Percentiles rank a stretch among this genome's conserved stretches.
phyloP scores from a whole-genome alignment of 2,329 filamentous ascomycete species.

The Beauveria sp. region DNA sequence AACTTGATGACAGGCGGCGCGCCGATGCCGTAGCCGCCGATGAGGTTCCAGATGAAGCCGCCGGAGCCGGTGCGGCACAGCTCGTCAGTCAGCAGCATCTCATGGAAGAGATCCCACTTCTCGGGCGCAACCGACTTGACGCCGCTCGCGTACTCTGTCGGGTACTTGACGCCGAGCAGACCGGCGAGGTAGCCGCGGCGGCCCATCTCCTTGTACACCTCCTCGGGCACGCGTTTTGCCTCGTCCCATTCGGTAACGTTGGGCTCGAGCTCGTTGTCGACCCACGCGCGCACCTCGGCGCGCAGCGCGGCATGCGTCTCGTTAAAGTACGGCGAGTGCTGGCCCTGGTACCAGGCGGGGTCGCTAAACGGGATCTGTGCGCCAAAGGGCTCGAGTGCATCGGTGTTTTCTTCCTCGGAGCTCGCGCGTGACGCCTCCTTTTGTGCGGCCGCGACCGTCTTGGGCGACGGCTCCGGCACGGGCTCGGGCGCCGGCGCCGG shows the following conservation, averaged over 20 bases:
- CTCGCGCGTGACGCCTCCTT: conserved; percentile 33
- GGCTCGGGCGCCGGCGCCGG: conserved; percentile 48
- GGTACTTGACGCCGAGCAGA: conserved; percentile 77
- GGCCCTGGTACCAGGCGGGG: conserved; percentile 90
- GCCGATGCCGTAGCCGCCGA: conserved; percentile 95
- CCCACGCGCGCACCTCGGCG: conserved; percentile 85
- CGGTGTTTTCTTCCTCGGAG: conserved; percentile 45
- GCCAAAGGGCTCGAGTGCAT: conserved; percentile 78
- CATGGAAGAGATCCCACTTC: conserved; percentile 98
- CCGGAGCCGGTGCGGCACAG: conserved; percentile 81
- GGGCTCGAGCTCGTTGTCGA: conserved; percentile 82
- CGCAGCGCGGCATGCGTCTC: conserved; percentile 87
- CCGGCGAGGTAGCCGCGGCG: conserved; percentile 89
- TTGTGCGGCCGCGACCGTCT: conserved; percentile 25
- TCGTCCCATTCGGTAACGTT: conserved; percentile 96
- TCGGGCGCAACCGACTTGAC: conserved; percentile 75
- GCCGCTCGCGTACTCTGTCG: conserved; percentile 59
- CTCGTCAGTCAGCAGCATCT: conserved; percentile 92
- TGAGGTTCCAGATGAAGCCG: conserved; percentile 93
- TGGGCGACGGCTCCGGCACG: conserved; percentile 28
- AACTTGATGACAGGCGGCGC: conserved; percentile 89
- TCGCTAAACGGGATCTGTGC: conserved; percentile 86
- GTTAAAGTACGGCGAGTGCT: conserved; percentile 95
- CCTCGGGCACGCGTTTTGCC: conserved; percentile 77
- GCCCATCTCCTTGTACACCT: conserved; percentile 94